phyloP scores from a whole-genome alignment of 2,329 filamentous ascomycete species.

The Cadophora sp. region DNA sequence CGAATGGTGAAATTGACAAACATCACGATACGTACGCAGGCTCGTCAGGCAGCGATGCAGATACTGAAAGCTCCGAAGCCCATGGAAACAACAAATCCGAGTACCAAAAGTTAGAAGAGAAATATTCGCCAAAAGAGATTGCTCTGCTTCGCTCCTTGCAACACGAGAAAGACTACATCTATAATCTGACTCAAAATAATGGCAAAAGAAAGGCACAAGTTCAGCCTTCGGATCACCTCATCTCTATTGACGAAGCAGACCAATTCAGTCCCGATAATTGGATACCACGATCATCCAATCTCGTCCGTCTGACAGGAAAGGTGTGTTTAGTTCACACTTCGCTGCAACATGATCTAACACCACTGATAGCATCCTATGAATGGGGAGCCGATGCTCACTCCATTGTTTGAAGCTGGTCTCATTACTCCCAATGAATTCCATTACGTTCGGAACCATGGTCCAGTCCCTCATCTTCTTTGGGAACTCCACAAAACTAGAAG shows the following conservation, averaged over 20 bases:
- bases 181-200: slow-evolving; percentile 50
- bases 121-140: slow-evolving; percentile 51
- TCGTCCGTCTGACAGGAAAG: slow-evolving; percentile 58
- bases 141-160: slow-evolving; percentile 50
- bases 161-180: slow-evolving; percentile 52
- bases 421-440: slow-evolving; percentile 56
- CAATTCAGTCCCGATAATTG: slow-evolving; percentile 60
- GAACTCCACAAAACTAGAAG: slow-evolving; percentile 14
- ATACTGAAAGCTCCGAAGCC: slow-evolving; percentile 21
- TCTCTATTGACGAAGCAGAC: slow-evolving; percentile 55
- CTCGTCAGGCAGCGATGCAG: slow-evolving; percentile 20
- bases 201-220: slow-evolving; percentile 49
- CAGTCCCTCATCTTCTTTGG: slow-evolving; percentile 50
- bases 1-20: slow-evolving; percentile 30
- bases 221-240: slow-evolving; percentile 40
- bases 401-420: slow-evolving; percentile 43
- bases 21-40: slow-evolving; percentile 32
- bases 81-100: slow-evolving; percentile 37
- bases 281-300: slow-evolving; percentile 53
- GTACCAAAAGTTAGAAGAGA: slow-evolving; percentile 44
- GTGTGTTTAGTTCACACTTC: neutral
- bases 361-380: slow-evolving; percentile 54
- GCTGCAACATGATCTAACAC: neutral
- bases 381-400: slow-evolving; percentile 51
- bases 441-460: slow-evolving; percentile 60